Base-by-base conservation (phyloP, 768 basidiomycete genomes). In the Lepiota brunneoincarnata region DNA sequence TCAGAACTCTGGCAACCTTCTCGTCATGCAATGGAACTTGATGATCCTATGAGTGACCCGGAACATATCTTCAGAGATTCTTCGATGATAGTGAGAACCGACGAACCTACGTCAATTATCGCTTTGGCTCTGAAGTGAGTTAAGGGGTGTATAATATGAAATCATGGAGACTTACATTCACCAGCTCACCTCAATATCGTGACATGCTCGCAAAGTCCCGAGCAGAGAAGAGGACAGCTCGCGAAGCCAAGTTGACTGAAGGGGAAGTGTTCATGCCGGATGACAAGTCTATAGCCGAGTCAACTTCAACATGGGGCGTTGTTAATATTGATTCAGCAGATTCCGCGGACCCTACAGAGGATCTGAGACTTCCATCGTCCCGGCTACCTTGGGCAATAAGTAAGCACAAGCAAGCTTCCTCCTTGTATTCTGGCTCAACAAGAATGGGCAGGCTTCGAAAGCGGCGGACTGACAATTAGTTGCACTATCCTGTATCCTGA, bases 31-130 rank as follows among this genome's bases (percentile, higher is more conserved):
- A 72, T 81, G 58, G 83, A 87, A 62, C 73, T 51, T 4, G 86
- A 88, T 10, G 87, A 91, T 62, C 80, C 82, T 3, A 79, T 86
- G 67, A 78, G 79, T 57, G 88, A 92, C 64, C 86, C 86, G 1
- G 95, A 98, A 63, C 93, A 98, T 64, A 87, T 98, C 44, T 98
- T 97, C 72, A 80, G 91, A 35, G 95, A 96, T 64, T 93, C 92
- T 14, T 86, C 89, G 2, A 95, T 98, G 83, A 86, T 98, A 47
- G 89, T 99, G 17, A 82, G 96, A 17, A 93, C 93, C 17, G 94
- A 98, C 67, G 97, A 99, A 64, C 97, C 96, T 2, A 97, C 95
- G 0, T 98, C 96, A 15, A 97, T 98, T 63, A 94, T 98, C 59
- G 95, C 97, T 6, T 84, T 98, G 53, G 92, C 93, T 4, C 72